These are phyloP conservation scores for Daldinia caldariorum DNA, from an alignment of 495 filamentous ascomycete species.

Conservation along the genomic window DNA sequence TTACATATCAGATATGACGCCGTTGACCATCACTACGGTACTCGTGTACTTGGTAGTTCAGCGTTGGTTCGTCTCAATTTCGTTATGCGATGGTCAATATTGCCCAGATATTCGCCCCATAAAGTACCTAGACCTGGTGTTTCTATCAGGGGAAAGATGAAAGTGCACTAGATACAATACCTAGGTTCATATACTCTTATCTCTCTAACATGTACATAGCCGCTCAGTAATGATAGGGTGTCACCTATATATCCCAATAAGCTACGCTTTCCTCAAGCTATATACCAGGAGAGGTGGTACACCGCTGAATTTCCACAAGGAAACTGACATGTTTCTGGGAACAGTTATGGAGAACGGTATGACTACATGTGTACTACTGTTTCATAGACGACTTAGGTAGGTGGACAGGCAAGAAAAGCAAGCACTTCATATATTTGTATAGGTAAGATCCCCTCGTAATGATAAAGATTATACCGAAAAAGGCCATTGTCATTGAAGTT, in stretches of 20 bases:
- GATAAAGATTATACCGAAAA: background rate
- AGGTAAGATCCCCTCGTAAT: background rate
- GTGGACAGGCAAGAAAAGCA: background rate
- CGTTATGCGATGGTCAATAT: background rate
- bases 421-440: conserved; percentile 1
- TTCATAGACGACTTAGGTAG: conserved; percentile 22
- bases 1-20: background rate
- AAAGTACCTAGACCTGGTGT: too few relatives aligned
- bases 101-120: too few relatives aligned
- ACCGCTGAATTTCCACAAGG: conserved; percentile 7
- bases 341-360: conserved; percentile 13
- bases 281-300: background rate
- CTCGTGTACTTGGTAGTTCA: background rate
- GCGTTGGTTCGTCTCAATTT: background rate
- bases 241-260: background rate
- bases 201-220: conserved; percentile 21
- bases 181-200: conserved; percentile 9
- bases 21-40: background rate
- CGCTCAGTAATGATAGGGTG: conserved; percentile 9
- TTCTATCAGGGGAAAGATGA: background rate
- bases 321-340: conserved; percentile 18
- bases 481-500: background rate
- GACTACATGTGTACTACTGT: conserved; percentile 31
- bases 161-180: background rate
- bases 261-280: conserved; percentile 1